Evolutionary conservation across 257 asterid genomes (phyloP).

Genomic region (Capsicum chinense): DNA sequence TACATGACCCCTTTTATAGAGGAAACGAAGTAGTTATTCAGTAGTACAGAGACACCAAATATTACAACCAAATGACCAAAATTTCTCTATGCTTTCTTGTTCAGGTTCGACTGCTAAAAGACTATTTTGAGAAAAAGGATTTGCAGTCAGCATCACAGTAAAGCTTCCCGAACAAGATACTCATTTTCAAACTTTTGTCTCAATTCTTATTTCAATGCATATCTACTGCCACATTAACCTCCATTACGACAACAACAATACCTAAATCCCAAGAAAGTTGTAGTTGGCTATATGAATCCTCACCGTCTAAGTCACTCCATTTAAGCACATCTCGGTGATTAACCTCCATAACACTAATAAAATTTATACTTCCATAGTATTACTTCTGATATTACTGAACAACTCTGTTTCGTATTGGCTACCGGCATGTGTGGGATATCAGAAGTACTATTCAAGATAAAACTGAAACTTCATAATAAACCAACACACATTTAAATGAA

Average conservation of each 20-base stretch:
- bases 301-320: neutral
- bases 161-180: neutral
- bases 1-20: constrained; percentile 7
- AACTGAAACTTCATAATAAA: neutral
- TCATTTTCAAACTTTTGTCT: constrained; percentile 11
- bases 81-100: neutral
- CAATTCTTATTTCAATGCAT: neutral
- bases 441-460: neutral
- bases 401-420: neutral
- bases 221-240: neutral
- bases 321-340: neutral
- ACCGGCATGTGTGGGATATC: neutral
- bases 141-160: neutral
- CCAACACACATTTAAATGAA: neutral
- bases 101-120: neutral
- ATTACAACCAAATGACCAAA: neutral
- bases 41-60: neutral
- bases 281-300: neutral
- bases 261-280: neutral
- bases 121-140: neutral
- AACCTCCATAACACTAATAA: neutral
- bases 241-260: neutral
- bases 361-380: neutral
- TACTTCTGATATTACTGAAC: neutral
- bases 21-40: neutral